Conservation (phyloP, 495 filamentous ascomycete genomes). For the Amniculicola lignicola region DNA sequence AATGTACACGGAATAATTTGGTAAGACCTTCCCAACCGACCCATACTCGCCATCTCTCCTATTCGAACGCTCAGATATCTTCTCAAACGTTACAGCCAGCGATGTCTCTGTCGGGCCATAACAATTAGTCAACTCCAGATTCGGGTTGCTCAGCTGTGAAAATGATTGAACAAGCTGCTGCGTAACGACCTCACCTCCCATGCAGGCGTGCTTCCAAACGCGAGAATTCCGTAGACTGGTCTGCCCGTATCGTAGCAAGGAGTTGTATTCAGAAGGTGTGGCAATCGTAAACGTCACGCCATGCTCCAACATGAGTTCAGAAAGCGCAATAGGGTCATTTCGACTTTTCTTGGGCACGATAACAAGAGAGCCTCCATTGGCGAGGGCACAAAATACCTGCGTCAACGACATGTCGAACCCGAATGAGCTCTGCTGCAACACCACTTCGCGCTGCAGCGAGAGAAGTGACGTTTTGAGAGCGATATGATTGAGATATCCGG, state of each 20-base stretch:
- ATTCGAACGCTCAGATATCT: no score
- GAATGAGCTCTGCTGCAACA: slow-evolving; percentile 1
- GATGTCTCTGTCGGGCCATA: slow-evolving; percentile 2
- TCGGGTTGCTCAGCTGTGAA: not conserved
- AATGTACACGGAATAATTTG: not conserved
- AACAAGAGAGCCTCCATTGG: not conserved
- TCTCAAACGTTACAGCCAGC: not conserved
- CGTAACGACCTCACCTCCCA: not conserved
- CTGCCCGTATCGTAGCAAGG: not conserved
- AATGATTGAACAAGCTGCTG: not conserved
- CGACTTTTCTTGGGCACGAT: not conserved
- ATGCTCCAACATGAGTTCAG: not conserved
- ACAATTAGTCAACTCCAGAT: not conserved
- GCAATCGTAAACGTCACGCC: not conserved
- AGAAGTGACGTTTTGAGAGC: not conserved
- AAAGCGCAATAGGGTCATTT: not conserved
- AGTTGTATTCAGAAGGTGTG: not conserved
- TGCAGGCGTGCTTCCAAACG: not conserved
- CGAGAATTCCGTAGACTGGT: not conserved
- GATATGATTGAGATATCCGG: not conserved
- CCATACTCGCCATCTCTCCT: no score
- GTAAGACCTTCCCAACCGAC: not conserved
- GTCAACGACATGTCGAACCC: not conserved
- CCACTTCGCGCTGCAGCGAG: not conserved
- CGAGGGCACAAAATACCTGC: not conserved